Conservation (phyloP, 176 grass and related monocot species). For the Poa pratensis region DNA sequence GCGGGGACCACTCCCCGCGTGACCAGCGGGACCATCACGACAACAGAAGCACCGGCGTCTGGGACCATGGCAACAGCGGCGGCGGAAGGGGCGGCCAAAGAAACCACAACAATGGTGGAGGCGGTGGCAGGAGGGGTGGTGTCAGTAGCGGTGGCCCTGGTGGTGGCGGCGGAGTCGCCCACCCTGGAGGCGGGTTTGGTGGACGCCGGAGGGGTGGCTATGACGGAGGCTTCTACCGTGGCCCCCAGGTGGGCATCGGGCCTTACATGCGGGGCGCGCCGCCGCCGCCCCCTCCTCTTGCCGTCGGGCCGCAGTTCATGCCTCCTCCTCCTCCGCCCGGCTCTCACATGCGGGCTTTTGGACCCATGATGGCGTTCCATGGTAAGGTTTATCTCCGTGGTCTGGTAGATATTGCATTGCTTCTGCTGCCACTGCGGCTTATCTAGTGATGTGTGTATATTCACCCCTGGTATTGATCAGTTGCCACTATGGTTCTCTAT, state of each 20-base stretch:
- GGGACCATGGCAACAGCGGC: constrained; percentile 43
- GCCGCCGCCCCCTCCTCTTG: constrained; percentile 41
- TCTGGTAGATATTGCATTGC: neutral
- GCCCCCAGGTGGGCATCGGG: constrained; percentile 30
- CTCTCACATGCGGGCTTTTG: constrained; percentile 39
- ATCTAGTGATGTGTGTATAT: neutral
- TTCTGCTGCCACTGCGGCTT: neutral
- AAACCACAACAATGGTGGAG: constrained; percentile 31
- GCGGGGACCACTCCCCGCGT: constrained; percentile 44
- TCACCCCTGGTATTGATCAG: neutral
- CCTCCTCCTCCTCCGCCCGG: constrained; percentile 48
- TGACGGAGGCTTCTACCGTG: constrained; percentile 53
- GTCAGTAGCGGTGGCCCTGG: constrained; percentile 7
- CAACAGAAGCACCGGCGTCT: neutral
- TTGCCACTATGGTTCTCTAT: neutral
- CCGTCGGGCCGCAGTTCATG: constrained; percentile 49
- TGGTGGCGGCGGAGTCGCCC: constrained; percentile 13
- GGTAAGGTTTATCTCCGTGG: constrained; percentile 29
- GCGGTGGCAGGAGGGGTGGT: constrained; percentile 26
- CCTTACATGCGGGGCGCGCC: constrained; percentile 52
- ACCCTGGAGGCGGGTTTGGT: constrained; percentile 21
- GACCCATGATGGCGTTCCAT: constrained; percentile 51
- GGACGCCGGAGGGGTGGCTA: constrained; percentile 53
- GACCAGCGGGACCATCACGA: constrained; percentile 33
- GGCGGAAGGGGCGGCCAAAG: constrained; percentile 40